These are phyloP conservation scores for Cantharellus cinnabarinus DNA, from an alignment of 768 basidiomycete genomes.

Conservation along the genomic window DNA sequence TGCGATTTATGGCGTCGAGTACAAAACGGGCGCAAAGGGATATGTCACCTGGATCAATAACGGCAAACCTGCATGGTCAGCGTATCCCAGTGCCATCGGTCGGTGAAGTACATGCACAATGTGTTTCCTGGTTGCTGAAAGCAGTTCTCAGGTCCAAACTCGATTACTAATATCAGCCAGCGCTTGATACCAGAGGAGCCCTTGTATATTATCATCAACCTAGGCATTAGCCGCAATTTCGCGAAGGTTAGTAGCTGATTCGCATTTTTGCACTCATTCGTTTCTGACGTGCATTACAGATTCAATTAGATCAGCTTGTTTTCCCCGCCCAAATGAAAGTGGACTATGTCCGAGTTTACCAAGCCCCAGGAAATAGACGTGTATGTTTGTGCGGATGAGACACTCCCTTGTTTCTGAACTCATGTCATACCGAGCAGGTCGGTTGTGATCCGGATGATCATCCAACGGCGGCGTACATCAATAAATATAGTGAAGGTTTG, in stretches of 20 bases:
- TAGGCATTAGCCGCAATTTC: conserved; percentile 42
- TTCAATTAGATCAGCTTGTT: conserved; percentile 22
- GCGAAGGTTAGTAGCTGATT: conserved; percentile 8
- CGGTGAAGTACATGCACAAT: neutral
- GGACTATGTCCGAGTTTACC: conserved; percentile 86
- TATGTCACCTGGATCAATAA: conserved; percentile 69
- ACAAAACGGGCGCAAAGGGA: conserved; percentile 51
- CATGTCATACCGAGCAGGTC: neutral
- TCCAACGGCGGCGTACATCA: conserved; percentile 71
- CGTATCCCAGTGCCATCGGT: conserved; percentile 14
- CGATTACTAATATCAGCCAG: conserved; percentile 36
- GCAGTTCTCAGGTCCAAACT: conserved; percentile 40
- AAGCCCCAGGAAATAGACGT: conserved; percentile 43
- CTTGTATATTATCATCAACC: conserved; percentile 70
- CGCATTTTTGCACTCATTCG: neutral
- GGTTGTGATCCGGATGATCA: conserved; percentile 67
- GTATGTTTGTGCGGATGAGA: conserved; percentile 15
- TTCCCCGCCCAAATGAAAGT: conserved; percentile 59
- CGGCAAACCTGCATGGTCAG: conserved; percentile 43
- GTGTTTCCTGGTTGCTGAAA: conserved; percentile 17
- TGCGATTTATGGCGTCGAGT: conserved; percentile 64
- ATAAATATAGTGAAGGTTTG: conserved; percentile 11
- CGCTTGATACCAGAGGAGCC: conserved; percentile 68
- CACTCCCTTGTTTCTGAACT: neutral
- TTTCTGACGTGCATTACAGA: neutral